Evolutionary conservation across 495 filamentous ascomycete species (phyloP).

Genomic region (Aspergillus saccharolyticus): DNA sequence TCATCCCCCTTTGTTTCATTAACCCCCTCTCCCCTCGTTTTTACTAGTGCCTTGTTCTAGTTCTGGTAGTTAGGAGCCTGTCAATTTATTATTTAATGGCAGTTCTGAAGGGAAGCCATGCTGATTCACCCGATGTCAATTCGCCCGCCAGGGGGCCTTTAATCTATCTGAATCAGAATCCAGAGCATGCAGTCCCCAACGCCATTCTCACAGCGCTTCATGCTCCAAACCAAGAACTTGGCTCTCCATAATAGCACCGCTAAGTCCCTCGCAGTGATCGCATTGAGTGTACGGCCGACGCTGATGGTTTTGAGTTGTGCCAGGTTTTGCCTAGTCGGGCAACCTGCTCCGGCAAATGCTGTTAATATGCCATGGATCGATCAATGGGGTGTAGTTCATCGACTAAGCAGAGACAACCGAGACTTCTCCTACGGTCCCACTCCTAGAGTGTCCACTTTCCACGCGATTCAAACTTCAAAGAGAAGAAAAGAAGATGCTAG

Average conservation of each 20-base stretch:
- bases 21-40: no score
- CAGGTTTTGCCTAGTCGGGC: not conserved
- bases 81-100: not conserved
- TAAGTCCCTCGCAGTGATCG: not conserved
- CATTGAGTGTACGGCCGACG: not conserved
- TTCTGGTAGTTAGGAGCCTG: no score
- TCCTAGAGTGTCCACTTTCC: not conserved
- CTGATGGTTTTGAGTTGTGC: not conserved
- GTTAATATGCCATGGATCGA: not conserved
- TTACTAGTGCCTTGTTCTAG: no score
- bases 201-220: not conserved
- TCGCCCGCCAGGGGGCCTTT: not conserved
- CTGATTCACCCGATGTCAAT: not conserved
- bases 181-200: not conserved
- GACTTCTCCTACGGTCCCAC: not conserved
- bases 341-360: not conserved
- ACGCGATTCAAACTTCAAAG: not conserved
- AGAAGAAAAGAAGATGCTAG: not conserved
- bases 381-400: not conserved
- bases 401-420: not conserved
- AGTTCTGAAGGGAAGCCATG: not conserved
- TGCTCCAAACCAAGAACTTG: not conserved
- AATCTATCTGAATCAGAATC: not conserved
- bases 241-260: not conserved
- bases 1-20: not conserved